Evolutionary conservation across 176 grass and related monocot species (phyloP), one percentile per base, ranked within the genome.

Genomic region (Musa itinerans): DNA sequence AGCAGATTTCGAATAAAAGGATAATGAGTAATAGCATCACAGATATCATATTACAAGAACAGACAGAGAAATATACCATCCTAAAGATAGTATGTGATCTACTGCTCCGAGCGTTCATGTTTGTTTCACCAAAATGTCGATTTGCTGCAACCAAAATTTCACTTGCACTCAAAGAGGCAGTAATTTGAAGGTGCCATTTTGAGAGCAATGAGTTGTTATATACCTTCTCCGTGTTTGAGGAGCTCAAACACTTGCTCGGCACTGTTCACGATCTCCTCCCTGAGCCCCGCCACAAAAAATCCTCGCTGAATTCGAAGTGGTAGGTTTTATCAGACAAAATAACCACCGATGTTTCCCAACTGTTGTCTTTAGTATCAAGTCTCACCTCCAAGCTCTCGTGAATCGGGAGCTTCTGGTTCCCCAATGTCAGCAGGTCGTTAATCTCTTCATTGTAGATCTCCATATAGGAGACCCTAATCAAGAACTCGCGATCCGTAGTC

Each of bases 381-480:
- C 67, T 83, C 79, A 94, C 95, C 73, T 99, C 86, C 48, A 99
- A 90, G 76, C 75, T 94, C 81, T 99, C 90, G 1, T 94, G 91
- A 68, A 94, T 94, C 11, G 76, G 76, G 50, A 94, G 85, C 79
- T 92, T 99, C 70, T 88, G 80, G 29, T 78, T 89, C 65, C 83
- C 83, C 9, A 99, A 55, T 5, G 43, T 52, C 54, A 99, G 67
- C 43, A 99, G 90, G 19, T 99, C 95, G 53, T 99, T 94, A 68
- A 99, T 94, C 20, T 99, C 95, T 71, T 99, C 95, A n/a, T 99
- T 99, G 73, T 99, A 99, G 34, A 99, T 99, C 83, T 99, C 90
- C 95, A 99, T 94, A 83, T 99, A 99, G 2, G 95, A 99, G 73
- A 99, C 88, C 55, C 95, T 85, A 65, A 99, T 84, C 54, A 99